Conservation (phyloP, 768 basidiomycete species). For the Lactifluus echinatus region DNA sequence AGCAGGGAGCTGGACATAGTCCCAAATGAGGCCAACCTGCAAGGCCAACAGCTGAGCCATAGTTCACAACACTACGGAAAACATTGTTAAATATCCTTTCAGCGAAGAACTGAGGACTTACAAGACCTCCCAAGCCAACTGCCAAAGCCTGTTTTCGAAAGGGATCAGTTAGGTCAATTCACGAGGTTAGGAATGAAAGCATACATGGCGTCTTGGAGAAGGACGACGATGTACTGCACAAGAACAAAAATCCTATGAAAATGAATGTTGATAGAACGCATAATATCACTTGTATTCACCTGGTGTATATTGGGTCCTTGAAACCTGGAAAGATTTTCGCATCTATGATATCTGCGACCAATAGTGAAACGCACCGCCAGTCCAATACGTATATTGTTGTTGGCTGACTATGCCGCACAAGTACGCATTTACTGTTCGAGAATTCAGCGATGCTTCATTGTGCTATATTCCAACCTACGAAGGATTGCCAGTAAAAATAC, state of each 20-base stretch:
- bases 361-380: background rate
- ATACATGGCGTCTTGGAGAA: background rate
- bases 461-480: background rate
- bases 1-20: background rate
- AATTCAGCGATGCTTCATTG: background rate
- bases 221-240: background rate
- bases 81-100: background rate
- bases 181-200: background rate
- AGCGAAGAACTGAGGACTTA: background rate
- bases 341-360: background rate
- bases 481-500: background rate
- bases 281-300: background rate
- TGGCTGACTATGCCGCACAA: too few species aligned
- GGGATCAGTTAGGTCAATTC: background rate
- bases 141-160: background rate
- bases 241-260: too few species aligned
- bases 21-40: background rate
- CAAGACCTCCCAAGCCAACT: background rate
- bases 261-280: background rate
- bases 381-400: conserved; percentile 1
- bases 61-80: background rate
- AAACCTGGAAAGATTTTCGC: background rate
- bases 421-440: background rate
- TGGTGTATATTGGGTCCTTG: background rate
- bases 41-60: background rate